Evolutionary conservation across 257 asterid species (phyloP).

Genomic region (Ligustrum vulgare): DNA sequence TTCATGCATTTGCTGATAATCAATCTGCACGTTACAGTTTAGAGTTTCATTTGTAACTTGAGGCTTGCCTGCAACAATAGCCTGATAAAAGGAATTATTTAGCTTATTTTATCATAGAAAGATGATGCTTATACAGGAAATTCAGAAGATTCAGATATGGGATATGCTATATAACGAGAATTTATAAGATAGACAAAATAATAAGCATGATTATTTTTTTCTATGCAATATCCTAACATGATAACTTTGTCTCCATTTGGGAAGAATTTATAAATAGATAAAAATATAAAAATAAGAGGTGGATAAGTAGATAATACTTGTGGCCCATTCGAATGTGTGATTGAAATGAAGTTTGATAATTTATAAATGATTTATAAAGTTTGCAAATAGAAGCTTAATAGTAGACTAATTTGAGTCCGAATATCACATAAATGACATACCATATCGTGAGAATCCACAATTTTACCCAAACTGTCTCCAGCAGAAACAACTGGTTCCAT

Average conservation of each 20-base stretch:
- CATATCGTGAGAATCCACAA: conserved; percentile 34
- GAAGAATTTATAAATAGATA: no score
- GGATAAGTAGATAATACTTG: no score
- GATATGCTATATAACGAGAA: background rate
- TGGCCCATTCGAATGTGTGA: no score
- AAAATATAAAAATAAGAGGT: no score
- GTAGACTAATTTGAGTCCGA: conserved; percentile 1
- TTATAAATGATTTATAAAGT: no score
- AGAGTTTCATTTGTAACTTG: conserved; percentile 29
- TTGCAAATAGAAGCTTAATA: background rate
- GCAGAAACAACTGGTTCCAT: conserved; percentile 25
- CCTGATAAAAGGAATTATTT: conserved; percentile 35
- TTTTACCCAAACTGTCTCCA: conserved; percentile 37
- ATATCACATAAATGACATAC: conserved; percentile 40
- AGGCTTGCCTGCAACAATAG: conserved; percentile 32
- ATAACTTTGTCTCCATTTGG: background rate
- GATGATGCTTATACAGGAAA: conserved; percentile 5
- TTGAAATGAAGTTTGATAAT: no score
- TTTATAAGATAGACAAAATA: background rate
- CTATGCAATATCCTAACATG: background rate
- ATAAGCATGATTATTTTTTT: conserved; percentile 3
- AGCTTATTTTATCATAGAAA: conserved; percentile 14
- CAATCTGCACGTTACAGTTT: conserved; percentile 27
- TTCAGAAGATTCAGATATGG: conserved; percentile 13
- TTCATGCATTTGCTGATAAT: conserved; percentile 25